phyloP scores from a whole-genome alignment of 176 grass and related monocot species.

The Calamus simplicifolius region DNA sequence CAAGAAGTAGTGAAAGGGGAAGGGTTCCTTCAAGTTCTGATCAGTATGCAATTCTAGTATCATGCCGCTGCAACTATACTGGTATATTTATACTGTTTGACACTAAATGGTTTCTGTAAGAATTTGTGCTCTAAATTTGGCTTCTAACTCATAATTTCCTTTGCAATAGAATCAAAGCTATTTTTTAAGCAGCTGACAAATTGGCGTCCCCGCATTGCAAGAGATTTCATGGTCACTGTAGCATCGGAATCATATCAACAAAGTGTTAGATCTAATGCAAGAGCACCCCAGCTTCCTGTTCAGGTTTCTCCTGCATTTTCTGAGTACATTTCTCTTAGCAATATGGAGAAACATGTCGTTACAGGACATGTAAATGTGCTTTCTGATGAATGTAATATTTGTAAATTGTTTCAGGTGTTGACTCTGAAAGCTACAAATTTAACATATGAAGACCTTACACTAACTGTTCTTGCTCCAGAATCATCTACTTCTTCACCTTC shows the following conservation, averaged over 20 bases:
- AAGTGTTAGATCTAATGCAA: slow-evolving; percentile 44
- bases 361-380: neutral
- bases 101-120: slow-evolving; percentile 4
- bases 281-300: slow-evolving; percentile 72
- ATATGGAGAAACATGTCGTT: neutral
- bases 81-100: slow-evolving; percentile 27
- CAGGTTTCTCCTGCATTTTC: slow-evolving; percentile 48
- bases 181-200: slow-evolving; percentile 90
- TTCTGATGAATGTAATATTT: neutral
- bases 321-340: slow-evolving; percentile 1
- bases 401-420: slow-evolving; percentile 64
- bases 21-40: slow-evolving; percentile 28
- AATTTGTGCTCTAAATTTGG: neutral
- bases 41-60: slow-evolving; percentile 84
- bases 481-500: slow-evolving; percentile 64
- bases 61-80: slow-evolving; percentile 88
- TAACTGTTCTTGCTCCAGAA: slow-evolving; percentile 93
- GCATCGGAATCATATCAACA: slow-evolving; percentile 56
- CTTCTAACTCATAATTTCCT: slow-evolving; percentile 12
- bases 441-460: slow-evolving; percentile 79
- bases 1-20: slow-evolving; percentile 35
- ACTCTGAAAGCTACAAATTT: slow-evolving; percentile 96
- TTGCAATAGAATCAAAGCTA: slow-evolving; percentile 76
- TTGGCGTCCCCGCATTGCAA: slow-evolving; percentile 70
- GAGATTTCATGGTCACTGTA: slow-evolving; percentile 89